phyloP scores from a whole-genome alignment of 768 basidiomycete species.

The Amanita polypyramis region DNA sequence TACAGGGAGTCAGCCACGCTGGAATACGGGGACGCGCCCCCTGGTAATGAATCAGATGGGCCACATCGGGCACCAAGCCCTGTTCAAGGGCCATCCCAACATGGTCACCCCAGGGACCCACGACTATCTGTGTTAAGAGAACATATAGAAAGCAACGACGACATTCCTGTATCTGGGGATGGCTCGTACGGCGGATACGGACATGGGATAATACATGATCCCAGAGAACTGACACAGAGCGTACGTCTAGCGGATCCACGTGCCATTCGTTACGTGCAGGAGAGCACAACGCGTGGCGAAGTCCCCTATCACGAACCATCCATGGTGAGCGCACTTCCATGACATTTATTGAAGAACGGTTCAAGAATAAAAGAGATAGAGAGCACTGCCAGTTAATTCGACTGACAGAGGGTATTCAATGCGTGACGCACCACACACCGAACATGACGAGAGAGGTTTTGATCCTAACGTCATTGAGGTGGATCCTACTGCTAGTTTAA shows the following conservation, averaged over 20 bases:
- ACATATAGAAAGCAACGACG: neutral
- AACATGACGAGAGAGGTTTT: neutral
- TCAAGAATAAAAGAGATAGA: neutral
- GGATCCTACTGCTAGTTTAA: neutral
- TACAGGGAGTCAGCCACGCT: conserved; percentile 17
- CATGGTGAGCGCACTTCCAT: neutral
- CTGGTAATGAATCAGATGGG: neutral
- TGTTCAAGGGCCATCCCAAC: neutral
- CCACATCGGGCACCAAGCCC: neutral
- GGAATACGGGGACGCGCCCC: conserved; percentile 1
- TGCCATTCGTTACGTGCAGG: neutral
- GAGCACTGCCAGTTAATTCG: neutral
- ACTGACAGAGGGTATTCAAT: neutral
- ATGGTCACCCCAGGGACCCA: neutral
- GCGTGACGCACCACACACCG: neutral
- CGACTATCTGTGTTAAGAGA: neutral
- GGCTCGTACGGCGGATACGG: neutral
- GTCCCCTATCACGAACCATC: neutral
- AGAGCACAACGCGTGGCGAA: neutral
- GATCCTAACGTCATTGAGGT: conserved; percentile 13
- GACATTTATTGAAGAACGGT: neutral
- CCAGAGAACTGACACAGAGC: neutral
- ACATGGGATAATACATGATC: neutral
- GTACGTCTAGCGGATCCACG: neutral
- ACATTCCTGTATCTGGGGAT: neutral